Evolutionary conservation across 495 filamentous ascomycete genomes (phyloP), one percentile per base, ranked within the genome.

Genomic region (Apodospora peruviana): DNA sequence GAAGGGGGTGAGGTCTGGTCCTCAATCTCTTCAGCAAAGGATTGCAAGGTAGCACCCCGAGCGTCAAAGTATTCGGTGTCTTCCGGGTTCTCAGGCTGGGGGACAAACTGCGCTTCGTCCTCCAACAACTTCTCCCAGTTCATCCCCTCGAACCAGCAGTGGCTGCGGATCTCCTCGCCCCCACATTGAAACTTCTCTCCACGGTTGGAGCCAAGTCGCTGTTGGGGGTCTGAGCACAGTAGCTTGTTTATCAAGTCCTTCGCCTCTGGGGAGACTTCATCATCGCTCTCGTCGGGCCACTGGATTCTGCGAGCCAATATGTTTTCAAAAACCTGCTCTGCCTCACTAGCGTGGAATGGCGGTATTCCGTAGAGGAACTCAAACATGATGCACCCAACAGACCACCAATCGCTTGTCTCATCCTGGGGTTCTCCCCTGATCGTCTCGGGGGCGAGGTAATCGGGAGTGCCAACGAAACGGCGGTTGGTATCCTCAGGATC

Each of bases 371-470:
- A 97, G 17, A 98, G 71, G 51, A 95, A 96, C 56, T 98, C 93
- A 61, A 96, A 98, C 68, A 97, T 73, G 50, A 98, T 97, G 58
- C 93, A 97, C 2, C 93, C 93, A 39, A 98, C 72, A 5, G 93
- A 97, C 93, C 93, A 98, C 93, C 93, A 98, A 79, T 98, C 93
- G 65, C 93, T 96, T 55, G 90, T 91, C 62, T 97, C 90, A 63
- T 98, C 93, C 68, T 97, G 93, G 0, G 91, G 89, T 51, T 87
- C 79, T 42, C 93, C 93, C 59, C 88, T 90, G 63, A 98, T 95
- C 0, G 93, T 98, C 64, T 98, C 93, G 2, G 93, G 93, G 2
- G 93, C 91, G 16, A 98, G 79, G 66, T 98, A 98, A 69, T 98
- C 93, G 1, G 93, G 93, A 1, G 93, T 98, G 34, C 93, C 93